Conservation (phyloP, 306 rosid genomes). For the Morella rubra region DNA sequence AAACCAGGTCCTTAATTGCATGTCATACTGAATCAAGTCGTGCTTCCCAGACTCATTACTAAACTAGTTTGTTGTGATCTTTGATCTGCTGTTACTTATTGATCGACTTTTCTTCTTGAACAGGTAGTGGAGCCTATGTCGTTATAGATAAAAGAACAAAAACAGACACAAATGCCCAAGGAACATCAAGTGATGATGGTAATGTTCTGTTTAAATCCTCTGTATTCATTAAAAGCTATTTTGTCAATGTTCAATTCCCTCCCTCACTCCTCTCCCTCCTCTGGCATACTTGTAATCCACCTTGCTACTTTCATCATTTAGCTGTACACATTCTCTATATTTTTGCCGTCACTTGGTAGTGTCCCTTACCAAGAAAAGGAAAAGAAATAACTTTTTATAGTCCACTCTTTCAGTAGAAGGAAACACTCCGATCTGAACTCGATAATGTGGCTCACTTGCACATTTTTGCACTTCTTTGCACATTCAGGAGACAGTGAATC, state of each 20-base stretch:
- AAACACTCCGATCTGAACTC: constrained; percentile 22
- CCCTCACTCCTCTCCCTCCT: neutral
- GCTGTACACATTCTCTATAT: neutral
- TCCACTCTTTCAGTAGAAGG: constrained; percentile 16
- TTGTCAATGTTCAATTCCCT: neutral
- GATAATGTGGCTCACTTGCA: constrained; percentile 37
- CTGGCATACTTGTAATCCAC: neutral
- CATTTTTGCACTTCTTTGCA: constrained; percentile 30
- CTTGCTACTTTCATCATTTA: neutral
- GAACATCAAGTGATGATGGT: constrained; percentile 83
- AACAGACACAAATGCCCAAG: constrained; percentile 57
- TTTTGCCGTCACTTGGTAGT: neutral
- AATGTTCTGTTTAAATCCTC: constrained; percentile 22
- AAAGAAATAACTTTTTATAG: neutral
- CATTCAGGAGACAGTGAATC: constrained; percentile 76
- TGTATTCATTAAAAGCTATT: neutral
- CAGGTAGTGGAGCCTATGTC: constrained; percentile 88
- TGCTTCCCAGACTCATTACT: neutral
- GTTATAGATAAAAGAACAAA: constrained; percentile 85
- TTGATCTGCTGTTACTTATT: constrained; percentile 23
- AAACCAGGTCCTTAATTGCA: constrained; percentile 58
- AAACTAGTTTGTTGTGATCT: neutral
- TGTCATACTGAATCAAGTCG: neutral
- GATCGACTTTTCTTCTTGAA: constrained; percentile 20
- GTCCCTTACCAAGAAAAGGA: neutral